Evolutionary conservation across 352 stramenopile species (phyloP).

Genomic region (Blastocystis sp.): DNA sequence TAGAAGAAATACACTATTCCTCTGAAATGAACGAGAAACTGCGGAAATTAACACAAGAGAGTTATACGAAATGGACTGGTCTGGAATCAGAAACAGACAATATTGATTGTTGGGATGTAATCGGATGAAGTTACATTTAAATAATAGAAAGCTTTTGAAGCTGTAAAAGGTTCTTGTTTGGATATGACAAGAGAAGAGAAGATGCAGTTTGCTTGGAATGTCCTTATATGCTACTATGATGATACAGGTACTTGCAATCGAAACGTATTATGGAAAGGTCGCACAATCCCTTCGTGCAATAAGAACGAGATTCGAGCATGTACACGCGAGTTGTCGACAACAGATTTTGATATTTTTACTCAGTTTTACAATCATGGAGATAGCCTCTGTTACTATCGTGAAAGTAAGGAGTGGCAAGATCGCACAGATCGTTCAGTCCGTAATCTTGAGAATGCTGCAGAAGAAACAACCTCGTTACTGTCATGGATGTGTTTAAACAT

Average conservation of each 20-base stretch:
- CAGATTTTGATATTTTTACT: constrained; percentile 33
- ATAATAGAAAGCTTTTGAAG: constrained; percentile 1
- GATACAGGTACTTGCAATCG: not conserved
- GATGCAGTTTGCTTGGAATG: constrained; percentile 29
- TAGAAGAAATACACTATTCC: constrained; percentile 40
- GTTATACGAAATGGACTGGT: not conserved
- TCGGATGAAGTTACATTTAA: not conserved
- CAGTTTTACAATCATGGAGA: constrained; percentile 51
- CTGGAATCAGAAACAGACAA: not conserved
- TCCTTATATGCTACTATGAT: constrained; percentile 29
- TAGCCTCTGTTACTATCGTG: constrained; percentile 22
- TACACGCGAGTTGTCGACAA: not conserved
- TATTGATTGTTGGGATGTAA: constrained; percentile 44
- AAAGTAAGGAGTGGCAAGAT: constrained; percentile 45
- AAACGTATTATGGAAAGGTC: not conserved
- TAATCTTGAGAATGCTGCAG: not conserved
- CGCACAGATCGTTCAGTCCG: constrained; percentile 28
- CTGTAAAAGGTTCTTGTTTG: not conserved
- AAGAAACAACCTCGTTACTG: not conserved
- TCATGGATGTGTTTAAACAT: not conserved
- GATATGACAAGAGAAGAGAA: constrained; percentile 50
- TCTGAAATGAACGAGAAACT: constrained; percentile 13
- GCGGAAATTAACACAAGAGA: not conserved
- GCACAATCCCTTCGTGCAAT: not conserved
- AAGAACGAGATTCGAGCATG: not conserved